Evolutionary conservation across 805 yeast species (phyloP), one percentile per base, ranked within the genome.

Genomic region (Candida yuanshanica): DNA sequence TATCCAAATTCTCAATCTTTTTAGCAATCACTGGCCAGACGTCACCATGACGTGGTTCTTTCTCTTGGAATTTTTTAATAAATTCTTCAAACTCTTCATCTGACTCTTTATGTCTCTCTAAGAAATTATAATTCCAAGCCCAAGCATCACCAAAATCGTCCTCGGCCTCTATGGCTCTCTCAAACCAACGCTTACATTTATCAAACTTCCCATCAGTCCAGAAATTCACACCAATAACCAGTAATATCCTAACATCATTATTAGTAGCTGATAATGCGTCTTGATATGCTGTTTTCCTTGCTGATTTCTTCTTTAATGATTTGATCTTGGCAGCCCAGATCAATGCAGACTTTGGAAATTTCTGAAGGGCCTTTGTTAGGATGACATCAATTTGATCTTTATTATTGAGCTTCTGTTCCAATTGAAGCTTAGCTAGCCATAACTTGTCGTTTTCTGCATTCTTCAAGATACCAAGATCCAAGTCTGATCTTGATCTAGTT

Each of bases 171-270:
- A 81, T 56, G 0, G 93, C 84, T 39, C 83, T 68, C 36, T 81
- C 82, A 42, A 88, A 75, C 88, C 96, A 90, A 12, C 79, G 70
- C 41, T 68, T 65, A 0, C 95, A 86, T 48, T 79, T 81, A 2
- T 71, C 62, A 20, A 70, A 60, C 48, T 83, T 83, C 0, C 83
- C 81, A 20, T 77, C 83, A 2, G 64, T 52, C 81, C 82, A 81
- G 46, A 89, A 79, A 42, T 77, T 74, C 11, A 69, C 63, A 0
- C 93, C 96, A 24, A 88, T 80, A 0, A 76, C 70, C 11, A 75
- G 49, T 11, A 90, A 63, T 1, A 91, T 74, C 14, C 68, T 44
- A 0, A 81, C 69, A 38, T 80, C 69, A 47, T 83, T 83, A 33
- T 72, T 64, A 0, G 95, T 84, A 10, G 69, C 69, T 42, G 72